Percentiles rank a stretch among this genome's conserved stretches.
Evolutionary conservation across 75 land plant genomes (phyloP).

Genomic region (Sequoia sempervirens): DNA sequence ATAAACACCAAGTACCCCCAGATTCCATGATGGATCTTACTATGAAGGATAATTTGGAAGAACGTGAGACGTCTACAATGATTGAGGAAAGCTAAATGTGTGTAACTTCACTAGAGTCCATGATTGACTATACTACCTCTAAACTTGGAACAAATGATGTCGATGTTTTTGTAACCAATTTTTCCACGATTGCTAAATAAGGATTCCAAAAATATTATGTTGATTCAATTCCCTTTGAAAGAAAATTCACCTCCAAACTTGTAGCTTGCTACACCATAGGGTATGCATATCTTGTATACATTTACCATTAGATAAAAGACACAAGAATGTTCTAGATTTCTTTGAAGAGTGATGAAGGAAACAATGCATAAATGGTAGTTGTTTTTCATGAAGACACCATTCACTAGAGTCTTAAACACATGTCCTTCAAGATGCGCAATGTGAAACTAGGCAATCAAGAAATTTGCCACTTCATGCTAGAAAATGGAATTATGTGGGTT

Average conservation of each 20-base stretch:
- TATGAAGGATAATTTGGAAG: slow-evolving; percentile 29
- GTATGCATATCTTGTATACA: slow-evolving; percentile 1
- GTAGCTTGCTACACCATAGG: neutral
- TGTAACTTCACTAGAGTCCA: neutral
- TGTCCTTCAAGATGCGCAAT: slow-evolving; percentile 11
- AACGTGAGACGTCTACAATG: neutral
- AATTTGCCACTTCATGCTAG: slow-evolving; percentile 14
- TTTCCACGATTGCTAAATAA: neutral
- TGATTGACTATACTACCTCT: slow-evolving; percentile 6
- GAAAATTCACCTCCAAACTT: neutral
- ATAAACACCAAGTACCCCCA: slow-evolving; percentile 19
- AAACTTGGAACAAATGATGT: slow-evolving; percentile 29
- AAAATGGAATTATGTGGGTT: neutral
- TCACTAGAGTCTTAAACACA: slow-evolving; percentile 11
- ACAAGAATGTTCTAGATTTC: neutral
- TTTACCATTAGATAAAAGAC: neutral
- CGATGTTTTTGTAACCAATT: slow-evolving; percentile 18
- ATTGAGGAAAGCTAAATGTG: neutral
- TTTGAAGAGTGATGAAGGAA: slow-evolving; percentile 7
- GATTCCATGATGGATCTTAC: slow-evolving; percentile 31
- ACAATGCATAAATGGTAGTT: neutral
- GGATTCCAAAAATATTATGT: neutral
- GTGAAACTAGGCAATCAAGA: slow-evolving; percentile 12
- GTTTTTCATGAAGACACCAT: slow-evolving; percentile 15
- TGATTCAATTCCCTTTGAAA: neutral